Conservation (phyloP, 2,329 filamentous ascomycete species). For the Podosphaera leucotricha region DNA sequence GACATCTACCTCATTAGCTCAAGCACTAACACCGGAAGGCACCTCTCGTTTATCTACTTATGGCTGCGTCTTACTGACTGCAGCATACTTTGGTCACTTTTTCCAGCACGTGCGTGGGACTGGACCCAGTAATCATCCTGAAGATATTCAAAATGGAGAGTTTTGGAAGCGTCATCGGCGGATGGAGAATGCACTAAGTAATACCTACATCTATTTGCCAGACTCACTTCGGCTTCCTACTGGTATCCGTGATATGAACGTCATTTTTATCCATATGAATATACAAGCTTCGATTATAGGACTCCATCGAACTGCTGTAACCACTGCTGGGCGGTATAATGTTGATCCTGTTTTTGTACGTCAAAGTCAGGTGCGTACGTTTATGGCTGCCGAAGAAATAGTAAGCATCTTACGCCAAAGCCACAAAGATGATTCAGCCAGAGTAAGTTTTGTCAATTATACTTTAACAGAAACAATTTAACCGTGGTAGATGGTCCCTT, state of each 20-base stretch:
- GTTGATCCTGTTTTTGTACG: constrained; percentile 40
- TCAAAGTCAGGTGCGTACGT: constrained; percentile 48
- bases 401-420: constrained; percentile 62
- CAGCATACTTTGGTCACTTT: constrained; percentile 60
- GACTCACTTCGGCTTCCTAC: constrained; percentile 47
- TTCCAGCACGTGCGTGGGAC: constrained; percentile 57
- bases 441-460: constrained; percentile 26
- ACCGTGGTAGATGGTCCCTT: constrained; percentile 40
- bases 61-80: constrained; percentile 47
- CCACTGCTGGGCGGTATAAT: constrained; percentile 52
- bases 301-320: constrained; percentile 69
- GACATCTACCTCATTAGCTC: constrained; percentile 35
- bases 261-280: constrained; percentile 69
- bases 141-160: constrained; percentile 47
- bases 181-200: constrained; percentile 60
- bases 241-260: constrained; percentile 43
- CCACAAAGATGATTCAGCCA: constrained; percentile 40
- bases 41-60: constrained; percentile 44
- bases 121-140: constrained; percentile 43
- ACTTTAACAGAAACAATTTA: constrained; percentile 5
- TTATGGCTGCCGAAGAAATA: constrained; percentile 64
- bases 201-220: constrained; percentile 57
- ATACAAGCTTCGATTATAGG: constrained; percentile 75
- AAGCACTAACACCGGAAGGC: constrained; percentile 27
- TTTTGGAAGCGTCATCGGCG: constrained; percentile 74